These are phyloP conservation scores for Pseudognaphalium luteoalbum DNA, from an alignment of 129 eudicot species.

Conservation along the genomic window DNA sequence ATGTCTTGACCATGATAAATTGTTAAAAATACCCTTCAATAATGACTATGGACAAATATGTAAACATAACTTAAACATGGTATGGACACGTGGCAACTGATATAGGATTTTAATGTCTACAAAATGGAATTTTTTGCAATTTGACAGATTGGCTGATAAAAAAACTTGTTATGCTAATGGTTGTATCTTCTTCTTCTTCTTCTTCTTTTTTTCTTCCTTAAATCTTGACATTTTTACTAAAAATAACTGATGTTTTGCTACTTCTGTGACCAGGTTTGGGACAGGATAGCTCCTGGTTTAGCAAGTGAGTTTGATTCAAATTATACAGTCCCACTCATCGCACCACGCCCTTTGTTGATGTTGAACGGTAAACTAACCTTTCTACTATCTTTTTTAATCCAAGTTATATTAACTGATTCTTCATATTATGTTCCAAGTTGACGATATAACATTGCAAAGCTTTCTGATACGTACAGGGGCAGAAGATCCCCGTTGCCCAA, in stretches of 20 bases:
- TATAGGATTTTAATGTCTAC: background rate
- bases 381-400: conserved; percentile 9
- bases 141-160: background rate
- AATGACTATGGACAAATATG: background rate
- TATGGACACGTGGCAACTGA: background rate
- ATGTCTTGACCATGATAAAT: background rate
- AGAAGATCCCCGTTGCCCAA: conserved; percentile 84
- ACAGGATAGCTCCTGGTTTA: conserved; percentile 87
- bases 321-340: conserved; percentile 70
- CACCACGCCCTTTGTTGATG: conserved; percentile 85
- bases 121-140: background rate
- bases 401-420: background rate
- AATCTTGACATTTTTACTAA: background rate
- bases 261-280: conserved; percentile 74
- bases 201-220: background rate
- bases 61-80: background rate
- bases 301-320: conserved; percentile 74
- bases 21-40: background rate
- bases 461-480: conserved; percentile 47
- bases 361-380: conserved; percentile 59
- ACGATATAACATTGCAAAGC: conserved; percentile 10
- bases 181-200: no score
- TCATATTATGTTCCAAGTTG: conserved; percentile 5
- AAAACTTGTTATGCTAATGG: background rate
- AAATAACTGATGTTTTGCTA: background rate